Percentiles rank a stretch among this genome's conserved stretches.
Evolutionary conservation across 2,329 filamentous ascomycete species (phyloP).

Genomic region (Arthrocladium fulminans): DNA sequence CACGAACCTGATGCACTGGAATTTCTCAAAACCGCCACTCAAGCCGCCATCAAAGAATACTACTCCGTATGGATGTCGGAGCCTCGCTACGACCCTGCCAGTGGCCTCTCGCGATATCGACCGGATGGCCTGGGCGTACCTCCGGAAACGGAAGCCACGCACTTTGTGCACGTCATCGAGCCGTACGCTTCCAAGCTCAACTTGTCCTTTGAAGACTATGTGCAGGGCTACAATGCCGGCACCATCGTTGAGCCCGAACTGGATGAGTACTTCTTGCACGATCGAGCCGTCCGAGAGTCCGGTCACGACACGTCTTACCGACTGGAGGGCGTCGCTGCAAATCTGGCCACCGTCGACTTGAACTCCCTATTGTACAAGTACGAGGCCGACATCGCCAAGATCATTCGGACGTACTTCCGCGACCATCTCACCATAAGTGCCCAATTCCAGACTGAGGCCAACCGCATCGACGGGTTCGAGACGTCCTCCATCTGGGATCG

Average conservation of each 20-base stretch:
- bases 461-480: constrained; percentile 61
- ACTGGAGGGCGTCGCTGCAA: constrained; percentile 75
- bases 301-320: constrained; percentile 96
- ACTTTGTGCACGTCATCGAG: constrained; percentile 73
- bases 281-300: constrained; percentile 89
- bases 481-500: constrained; percentile 86
- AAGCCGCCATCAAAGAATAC: constrained; percentile 96
- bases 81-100: constrained; percentile 67
- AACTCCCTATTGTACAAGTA: constrained; percentile 97
- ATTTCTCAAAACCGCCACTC: constrained; percentile 68
- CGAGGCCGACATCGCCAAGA: constrained; percentile 82
- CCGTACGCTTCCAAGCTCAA: constrained; percentile 78
- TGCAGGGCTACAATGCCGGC: constrained; percentile 75
- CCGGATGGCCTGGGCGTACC: constrained; percentile 78
- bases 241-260: constrained; percentile 73
- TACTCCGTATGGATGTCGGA: constrained; percentile 76
- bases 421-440: constrained; percentile 73
- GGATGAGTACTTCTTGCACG: constrained; percentile 92
- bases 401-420: constrained; percentile 73
- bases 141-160: constrained; percentile 79
- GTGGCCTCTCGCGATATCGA: constrained; percentile 74
- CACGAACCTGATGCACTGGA: constrained; percentile 70
- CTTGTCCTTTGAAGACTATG: constrained; percentile 76
- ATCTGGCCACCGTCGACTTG: constrained; percentile 86
- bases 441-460: constrained; percentile 65